Conservation (phyloP, 75 land plant species). For the Selaginella moellendorffii region DNA sequence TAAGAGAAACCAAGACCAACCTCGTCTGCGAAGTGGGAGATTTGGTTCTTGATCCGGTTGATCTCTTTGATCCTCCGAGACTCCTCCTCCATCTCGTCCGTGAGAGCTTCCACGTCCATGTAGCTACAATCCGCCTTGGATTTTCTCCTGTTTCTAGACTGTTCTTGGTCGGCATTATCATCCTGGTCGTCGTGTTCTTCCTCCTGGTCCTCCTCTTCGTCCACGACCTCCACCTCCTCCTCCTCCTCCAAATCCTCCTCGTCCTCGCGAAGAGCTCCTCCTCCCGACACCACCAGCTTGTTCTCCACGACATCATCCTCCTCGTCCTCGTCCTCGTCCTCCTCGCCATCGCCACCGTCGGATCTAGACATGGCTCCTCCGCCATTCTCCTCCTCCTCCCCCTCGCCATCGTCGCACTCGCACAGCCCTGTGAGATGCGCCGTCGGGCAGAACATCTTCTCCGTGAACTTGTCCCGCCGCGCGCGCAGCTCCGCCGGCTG, state of each 20-base stretch:
- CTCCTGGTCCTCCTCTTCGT: not conserved
- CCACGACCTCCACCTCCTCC: no score
- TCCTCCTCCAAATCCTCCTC: not conserved
- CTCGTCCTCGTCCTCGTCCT: not conserved
- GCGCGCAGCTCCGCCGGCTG: not conserved
- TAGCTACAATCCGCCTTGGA: not conserved
- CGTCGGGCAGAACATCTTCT: not conserved
- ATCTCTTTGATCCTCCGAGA: not conserved
- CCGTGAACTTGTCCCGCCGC: not conserved
- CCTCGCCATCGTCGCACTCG: not conserved
- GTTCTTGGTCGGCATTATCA: not conserved
- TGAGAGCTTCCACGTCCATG: not conserved
- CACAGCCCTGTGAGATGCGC: not conserved
- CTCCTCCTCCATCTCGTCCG: not conserved
- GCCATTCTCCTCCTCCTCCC: not conserved
- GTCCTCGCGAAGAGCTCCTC: not conserved
- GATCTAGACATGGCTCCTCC: no score
- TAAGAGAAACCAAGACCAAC: no score
- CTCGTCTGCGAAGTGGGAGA: not conserved
- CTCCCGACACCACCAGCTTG: no score
- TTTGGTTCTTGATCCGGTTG: not conserved
- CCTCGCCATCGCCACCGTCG: not conserved
- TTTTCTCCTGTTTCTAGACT: not conserved
- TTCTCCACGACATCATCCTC: not conserved
- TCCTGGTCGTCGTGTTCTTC: not conserved